Evolutionary conservation across 306 rosid species (phyloP), one percentile per base, ranked within the genome.

Genomic region (Malus orientalis): DNA sequence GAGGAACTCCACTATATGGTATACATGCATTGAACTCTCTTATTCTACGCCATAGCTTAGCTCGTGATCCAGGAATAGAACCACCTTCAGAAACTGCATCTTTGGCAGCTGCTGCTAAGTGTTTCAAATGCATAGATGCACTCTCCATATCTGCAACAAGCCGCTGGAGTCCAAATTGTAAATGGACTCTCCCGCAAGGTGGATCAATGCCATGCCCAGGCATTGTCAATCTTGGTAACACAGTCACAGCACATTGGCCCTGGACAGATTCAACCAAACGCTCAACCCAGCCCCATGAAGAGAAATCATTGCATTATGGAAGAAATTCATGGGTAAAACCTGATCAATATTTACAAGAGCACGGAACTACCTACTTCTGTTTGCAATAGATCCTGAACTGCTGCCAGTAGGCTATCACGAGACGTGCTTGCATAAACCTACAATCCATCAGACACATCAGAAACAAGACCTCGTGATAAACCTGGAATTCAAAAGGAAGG

Each of bases 41-140:
- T 82, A 96, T 96, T 92, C 99, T 91, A 58, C 99, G 97, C 98
- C 99, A 96, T 69, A 96, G 82, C 88, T 89, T 96, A 85, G 99
- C 99, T 85, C 98, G 91, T 76, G 99, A 92, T 83, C 99, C 99
- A 74, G 98, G 99, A 79, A 96, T 80, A n/a, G 96, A 86, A 85
- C 99, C 99, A 78, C 96, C 93, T 89, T 96, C 99, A 65, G 98
- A 90, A 84, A 92, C 98, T n/a, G 99, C 99, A 81, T 96, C 99
- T 81, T 91, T 96, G 77, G 99, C 98, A 81, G 98, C 83, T 57
- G 91, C 92, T 54, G 98, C 98, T 72, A 96, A 88, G 82, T 96
- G 93, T 87, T 91, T 96, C 86, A 92, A 88, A 87, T 92, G 90
- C 93, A 92, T 83, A 80, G 92, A 82, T 69, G 97, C 92, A 86